Evolutionary conservation across 1,284 basidiomycete genomes (phyloP).

Genomic region (Porogramme epimiltina): DNA sequence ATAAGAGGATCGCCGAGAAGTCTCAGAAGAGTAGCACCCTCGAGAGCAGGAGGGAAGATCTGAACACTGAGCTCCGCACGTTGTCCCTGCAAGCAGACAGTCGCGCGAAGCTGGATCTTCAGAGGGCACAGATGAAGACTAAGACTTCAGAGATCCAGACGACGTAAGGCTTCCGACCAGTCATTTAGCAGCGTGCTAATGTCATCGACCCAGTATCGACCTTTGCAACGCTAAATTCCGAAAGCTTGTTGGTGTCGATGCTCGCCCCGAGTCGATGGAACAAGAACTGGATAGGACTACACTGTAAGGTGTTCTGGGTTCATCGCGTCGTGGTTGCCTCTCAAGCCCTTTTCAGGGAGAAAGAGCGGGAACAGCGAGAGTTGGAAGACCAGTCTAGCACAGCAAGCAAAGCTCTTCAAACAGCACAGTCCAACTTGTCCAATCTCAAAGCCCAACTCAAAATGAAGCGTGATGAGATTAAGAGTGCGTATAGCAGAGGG

Average conservation of each 20-base stretch:
- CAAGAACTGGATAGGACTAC: constrained; percentile 61
- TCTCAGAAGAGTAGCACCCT: constrained; percentile 55
- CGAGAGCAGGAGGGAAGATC: constrained; percentile 72
- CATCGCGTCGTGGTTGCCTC: not conserved
- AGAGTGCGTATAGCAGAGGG: no score
- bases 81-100: constrained; percentile 84
- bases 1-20: constrained; percentile 69
- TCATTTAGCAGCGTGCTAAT: not conserved
- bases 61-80: constrained; percentile 73
- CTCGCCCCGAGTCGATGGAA: constrained; percentile 70
- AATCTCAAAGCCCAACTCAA: constrained; percentile 63
- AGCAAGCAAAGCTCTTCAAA: constrained; percentile 59
- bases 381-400: constrained; percentile 52
- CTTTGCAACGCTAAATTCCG: constrained; percentile 63
- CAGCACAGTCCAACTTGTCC: constrained; percentile 61
- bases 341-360: constrained; percentile 49
- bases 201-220: constrained; percentile 51
- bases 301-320: constrained; percentile 44
- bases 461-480: constrained; percentile 64
- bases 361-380: constrained; percentile 62
- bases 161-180: constrained; percentile 44
- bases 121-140: constrained; percentile 66
- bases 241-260: constrained; percentile 62
- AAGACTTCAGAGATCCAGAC: constrained; percentile 69
- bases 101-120: constrained; percentile 81